Evolutionary conservation across 2,329 filamentous ascomycete genomes (phyloP).

Genomic region (Pseudocercospora pini-densiflorae): DNA sequence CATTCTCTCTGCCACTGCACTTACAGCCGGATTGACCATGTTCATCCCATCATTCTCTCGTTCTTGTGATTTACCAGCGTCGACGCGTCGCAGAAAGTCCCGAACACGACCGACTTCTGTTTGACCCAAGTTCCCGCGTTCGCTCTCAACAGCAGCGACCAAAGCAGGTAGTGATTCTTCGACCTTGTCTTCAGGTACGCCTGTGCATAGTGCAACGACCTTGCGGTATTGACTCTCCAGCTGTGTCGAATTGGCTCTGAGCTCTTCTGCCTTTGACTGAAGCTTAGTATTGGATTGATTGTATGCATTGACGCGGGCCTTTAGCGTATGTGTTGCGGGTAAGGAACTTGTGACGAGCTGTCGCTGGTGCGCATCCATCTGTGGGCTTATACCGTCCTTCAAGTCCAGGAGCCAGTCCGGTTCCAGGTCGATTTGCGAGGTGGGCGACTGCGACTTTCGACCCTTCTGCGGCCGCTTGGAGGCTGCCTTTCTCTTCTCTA

Average conservation of each 20-base stretch:
- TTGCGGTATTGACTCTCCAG: slow-evolving; percentile 86
- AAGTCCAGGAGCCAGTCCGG: slow-evolving; percentile 46
- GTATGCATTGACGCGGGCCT: slow-evolving; percentile 72
- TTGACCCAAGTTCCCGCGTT: slow-evolving; percentile 50
- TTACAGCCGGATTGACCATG: slow-evolving; percentile 16
- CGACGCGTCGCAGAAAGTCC: slow-evolving; percentile 79
- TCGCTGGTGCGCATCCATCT: slow-evolving; percentile 26
- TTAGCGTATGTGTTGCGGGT: slow-evolving; percentile 49
- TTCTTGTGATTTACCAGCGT: slow-evolving; percentile 42
- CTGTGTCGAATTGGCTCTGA: slow-evolving; percentile 81
- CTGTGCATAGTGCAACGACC: slow-evolving; percentile 85
- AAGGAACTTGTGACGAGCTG: slow-evolving; percentile 33
- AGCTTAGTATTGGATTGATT: slow-evolving; percentile 75
- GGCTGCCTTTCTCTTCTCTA: slow-evolving; percentile 27
- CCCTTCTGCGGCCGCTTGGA: slow-evolving; percentile 47
- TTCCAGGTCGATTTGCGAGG: slow-evolving; percentile 24
- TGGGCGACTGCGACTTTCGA: slow-evolving; percentile 46
- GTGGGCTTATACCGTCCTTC: slow-evolving; percentile 17
- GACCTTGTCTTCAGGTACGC: slow-evolving; percentile 75
- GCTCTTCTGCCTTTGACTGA: slow-evolving; percentile 67
- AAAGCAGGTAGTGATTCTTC: slow-evolving; percentile 80
- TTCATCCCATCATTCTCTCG: slow-evolving; percentile 6
- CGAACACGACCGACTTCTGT: slow-evolving; percentile 74
- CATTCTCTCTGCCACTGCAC: neutral
- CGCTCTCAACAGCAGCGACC: slow-evolving; percentile 87